A percentile compares a stretch with the other conserved stretches of the same genome.
These are phyloP conservation scores for Aspergillus nanangensis DNA, from an alignment of 495 filamentous ascomycete genomes.

Conservation along the genomic window DNA sequence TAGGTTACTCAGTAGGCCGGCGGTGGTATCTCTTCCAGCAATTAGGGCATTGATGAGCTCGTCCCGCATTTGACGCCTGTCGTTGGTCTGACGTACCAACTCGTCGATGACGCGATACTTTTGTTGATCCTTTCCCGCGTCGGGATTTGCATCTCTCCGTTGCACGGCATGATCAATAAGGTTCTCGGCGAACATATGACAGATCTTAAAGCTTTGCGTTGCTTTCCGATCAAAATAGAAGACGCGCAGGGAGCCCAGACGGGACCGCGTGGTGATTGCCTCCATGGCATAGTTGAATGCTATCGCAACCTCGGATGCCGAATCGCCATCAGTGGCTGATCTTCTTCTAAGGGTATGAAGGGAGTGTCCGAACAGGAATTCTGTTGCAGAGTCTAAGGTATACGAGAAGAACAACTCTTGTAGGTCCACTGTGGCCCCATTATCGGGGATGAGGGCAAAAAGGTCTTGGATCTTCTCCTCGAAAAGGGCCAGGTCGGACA, in stretches of 20 bases:
- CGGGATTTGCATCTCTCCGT: conserved; percentile 7
- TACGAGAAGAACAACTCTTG: conserved; percentile 50
- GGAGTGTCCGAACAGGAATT: conserved; percentile 52
- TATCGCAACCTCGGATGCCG: conserved; percentile 22
- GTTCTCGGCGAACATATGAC: conserved; percentile 36
- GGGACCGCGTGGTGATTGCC: conserved; percentile 12
- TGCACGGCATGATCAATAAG: conserved; percentile 25
- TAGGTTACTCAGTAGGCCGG: conserved; percentile 43
- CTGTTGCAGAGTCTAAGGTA: conserved; percentile 58
- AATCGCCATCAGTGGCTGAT: not conserved
- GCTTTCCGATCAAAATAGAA: conserved; percentile 38
- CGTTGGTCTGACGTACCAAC: conserved; percentile 12
- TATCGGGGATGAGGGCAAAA: conserved; percentile 29
- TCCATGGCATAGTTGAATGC: conserved; percentile 27
- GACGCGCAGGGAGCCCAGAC: conserved; percentile 41
- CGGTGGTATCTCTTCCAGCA: conserved; percentile 38
- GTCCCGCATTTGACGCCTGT: conserved; percentile 37
- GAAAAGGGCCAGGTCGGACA: conserved; percentile 37
- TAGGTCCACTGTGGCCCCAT: conserved; percentile 36
- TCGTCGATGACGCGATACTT: conserved; percentile 19
- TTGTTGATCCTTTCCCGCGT: not conserved
- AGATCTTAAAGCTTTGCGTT: conserved; percentile 24
- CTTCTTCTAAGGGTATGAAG: conserved; percentile 12
- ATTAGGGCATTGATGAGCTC: conserved; percentile 48
- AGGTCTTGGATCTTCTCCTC: conserved; percentile 42